Percentiles rank a stretch among this genome's conserved stretches.
phyloP scores from a whole-genome alignment of 192 early-diverging fungal species.

The Paraglomus brasilianum region DNA sequence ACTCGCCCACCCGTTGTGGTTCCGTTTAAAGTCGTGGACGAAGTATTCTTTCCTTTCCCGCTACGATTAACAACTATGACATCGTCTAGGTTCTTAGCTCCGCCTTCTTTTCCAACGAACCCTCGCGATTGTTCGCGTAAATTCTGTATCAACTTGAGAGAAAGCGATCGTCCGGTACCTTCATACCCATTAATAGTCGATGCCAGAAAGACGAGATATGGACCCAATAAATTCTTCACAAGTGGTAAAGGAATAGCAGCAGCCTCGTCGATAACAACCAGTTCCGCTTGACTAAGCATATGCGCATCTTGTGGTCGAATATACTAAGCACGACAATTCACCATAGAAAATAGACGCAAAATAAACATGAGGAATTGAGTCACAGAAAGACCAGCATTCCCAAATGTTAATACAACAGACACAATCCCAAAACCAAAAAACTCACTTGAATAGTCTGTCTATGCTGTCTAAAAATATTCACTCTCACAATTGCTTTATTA shows the following conservation, averaged over 20 bases:
- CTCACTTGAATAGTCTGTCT: slow-evolving; percentile 89
- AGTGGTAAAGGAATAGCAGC: slow-evolving; percentile 96
- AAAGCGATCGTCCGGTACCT: slow-evolving; percentile 95
- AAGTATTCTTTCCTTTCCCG: slow-evolving; percentile 52
- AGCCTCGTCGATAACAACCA: slow-evolving; percentile 98
- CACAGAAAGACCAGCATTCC: not conserved
- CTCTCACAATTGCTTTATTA: slow-evolving; percentile 92
- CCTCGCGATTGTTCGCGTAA: slow-evolving; percentile 90
- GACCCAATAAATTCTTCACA: slow-evolving; percentile 88
- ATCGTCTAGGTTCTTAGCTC: slow-evolving; percentile 32
- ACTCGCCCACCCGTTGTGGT: slow-evolving; percentile 58
- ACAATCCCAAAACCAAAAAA: slow-evolving; percentile 29
- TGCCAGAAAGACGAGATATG: slow-evolving; percentile 97
- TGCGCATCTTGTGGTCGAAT: slow-evolving; percentile 95
- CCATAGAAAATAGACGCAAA: slow-evolving; percentile 8
- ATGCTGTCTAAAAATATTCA: slow-evolving; percentile 95
- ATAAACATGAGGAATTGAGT: not conserved
- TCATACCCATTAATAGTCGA: slow-evolving; percentile 99
- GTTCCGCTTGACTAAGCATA: slow-evolving; percentile 92
- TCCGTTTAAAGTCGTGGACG: slow-evolving; percentile 38
- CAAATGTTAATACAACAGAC: not conserved
- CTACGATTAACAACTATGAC: slow-evolving; percentile 53
- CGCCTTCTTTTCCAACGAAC: slow-evolving; percentile 49
- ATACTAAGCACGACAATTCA: slow-evolving; percentile 56
- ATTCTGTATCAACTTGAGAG: slow-evolving; percentile 93